Base-by-base conservation (phyloP, 2,329 filamentous ascomycete genomes). In the Pseudogymnoascus sp. region DNA sequence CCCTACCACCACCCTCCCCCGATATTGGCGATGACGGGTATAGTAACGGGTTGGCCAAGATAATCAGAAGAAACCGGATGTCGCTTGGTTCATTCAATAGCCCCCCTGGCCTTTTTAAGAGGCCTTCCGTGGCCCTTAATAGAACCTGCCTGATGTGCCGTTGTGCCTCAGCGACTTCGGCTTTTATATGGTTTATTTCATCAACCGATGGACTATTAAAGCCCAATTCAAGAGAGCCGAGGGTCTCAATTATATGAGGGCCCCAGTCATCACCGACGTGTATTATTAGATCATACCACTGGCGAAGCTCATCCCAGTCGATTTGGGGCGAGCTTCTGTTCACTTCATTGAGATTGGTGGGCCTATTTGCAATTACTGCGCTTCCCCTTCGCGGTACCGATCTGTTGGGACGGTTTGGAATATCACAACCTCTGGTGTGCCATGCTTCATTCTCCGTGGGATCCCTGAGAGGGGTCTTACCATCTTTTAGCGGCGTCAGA, bases 361-460 rank as follows among this genome's bases (percentile, higher is more conserved):
- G 1, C 26, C 26, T 15, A 18, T 52, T 52, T 19, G 26, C 15
- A 33, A 18, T 33, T 62, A 13, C 10, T 15, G 18, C 48, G 68
- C 63, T 34, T 69, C 70, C 45, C 65, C 61, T 72, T 70, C 62
- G 69, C 60, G 66, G 65, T 69, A 65, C 69, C 73, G 63, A 65
- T 65, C 59, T 71, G 67, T 63, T 67, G 55, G 59, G 67, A 58
- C 57, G 75, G 71, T 34, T 77, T 71, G 59, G 68, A 66, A 67
- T 80, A 45, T 63, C 61, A 76, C 63, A 61, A 56, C 79, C 79
- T 1, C 86, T 88, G 52, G 86, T 85, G 88, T 89, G 92, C 89
- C 88, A 92, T 6, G 81, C 82, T 2, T 88, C 89, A 68, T 94
- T 94, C 69, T 94, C 89, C 0, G 85, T 87, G 65, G 92, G 79